Evolutionary conservation across 202 grass and related monocot species (phyloP).

Genomic region (Elaeis oleifera): DNA sequence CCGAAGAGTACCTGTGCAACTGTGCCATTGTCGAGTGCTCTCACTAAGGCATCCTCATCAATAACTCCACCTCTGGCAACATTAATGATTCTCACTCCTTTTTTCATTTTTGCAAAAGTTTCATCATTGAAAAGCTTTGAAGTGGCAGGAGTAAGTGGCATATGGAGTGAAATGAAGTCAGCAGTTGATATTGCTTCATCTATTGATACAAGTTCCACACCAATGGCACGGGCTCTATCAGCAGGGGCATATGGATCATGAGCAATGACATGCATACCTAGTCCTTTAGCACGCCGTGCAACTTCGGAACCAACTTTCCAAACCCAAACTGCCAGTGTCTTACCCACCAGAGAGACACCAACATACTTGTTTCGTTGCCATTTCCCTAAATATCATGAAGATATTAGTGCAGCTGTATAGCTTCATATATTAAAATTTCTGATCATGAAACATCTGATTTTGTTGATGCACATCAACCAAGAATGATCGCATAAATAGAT

Average conservation of each 20-base stretch:
- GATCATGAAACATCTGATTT: too few species aligned
- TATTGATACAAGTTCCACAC: constrained; percentile 65
- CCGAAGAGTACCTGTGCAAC: constrained; percentile 58
- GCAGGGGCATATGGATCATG: constrained; percentile 69
- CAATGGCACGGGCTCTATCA: constrained; percentile 70
- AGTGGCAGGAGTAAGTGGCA: constrained; percentile 70
- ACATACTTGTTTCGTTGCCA: constrained; percentile 68
- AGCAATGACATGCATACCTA: constrained; percentile 61
- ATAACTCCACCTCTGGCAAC: constrained; percentile 85
- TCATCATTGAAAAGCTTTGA: constrained; percentile 65
- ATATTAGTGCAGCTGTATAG: too few species aligned
- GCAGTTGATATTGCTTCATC: constrained; percentile 64
- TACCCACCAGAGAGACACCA: constrained; percentile 64
- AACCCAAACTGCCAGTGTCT: constrained; percentile 78
- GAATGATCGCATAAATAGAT: too few species aligned
- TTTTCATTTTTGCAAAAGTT: constrained; percentile 59
- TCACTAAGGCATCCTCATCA: constrained; percentile 66
- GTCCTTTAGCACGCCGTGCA: constrained; percentile 61
- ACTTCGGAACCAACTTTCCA: constrained; percentile 80
- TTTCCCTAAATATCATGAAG: constrained; percentile 33
- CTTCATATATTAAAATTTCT: too few species aligned
- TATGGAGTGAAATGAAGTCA: constrained; percentile 83
- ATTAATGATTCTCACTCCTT: constrained; percentile 66
- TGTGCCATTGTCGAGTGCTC: constrained; percentile 63
- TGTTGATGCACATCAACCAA: too few species aligned